Base-by-base conservation (phyloP, 768 basidiomycete genomes). In the Hypholoma sublateritium region DNA sequence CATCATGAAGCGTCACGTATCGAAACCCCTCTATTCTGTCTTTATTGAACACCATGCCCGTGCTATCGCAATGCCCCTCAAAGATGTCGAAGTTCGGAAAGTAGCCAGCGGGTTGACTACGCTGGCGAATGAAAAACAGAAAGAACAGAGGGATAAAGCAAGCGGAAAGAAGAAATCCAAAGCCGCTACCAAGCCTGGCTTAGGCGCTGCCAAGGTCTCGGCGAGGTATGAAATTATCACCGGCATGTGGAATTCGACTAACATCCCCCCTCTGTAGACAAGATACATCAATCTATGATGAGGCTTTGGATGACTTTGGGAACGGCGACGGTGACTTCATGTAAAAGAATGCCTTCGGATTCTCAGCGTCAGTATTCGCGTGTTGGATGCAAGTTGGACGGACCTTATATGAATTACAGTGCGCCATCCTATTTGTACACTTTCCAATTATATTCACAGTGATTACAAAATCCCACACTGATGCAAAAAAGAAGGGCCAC, bases 71-170 rank as follows among this genome's bases (percentile, higher is more conserved):
- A 72, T 77, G 57, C 85, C 93, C 5, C 80, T 98, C 53, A 90
- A 87, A 65, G 94, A 98, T 59, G 86, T 94, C 50, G 96, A 99
- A 64, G 87, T 94, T 24, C 83, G 95, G 59, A 98, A 98, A 69
- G 91, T 85, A 0, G 91, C 93, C 0, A 89, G 86, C 49, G 86
- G 79, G 3, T 75, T 99, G 53, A 93, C 91, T 14, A 88, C 91
- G 2, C 78, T 98, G 5, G 90, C 94, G 49, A 98, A 96, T 66
- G 93, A 95, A 77, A 99, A 98, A 76, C 92, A 95, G 75, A 91
- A 86, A 73, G 93, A 93, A 68, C 86, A 89, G 64, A 82, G 88
- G 60, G 93, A 95, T 35, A 92, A 89, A 70, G 79, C 85, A 2
- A 87, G 84, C 58, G 93, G 93, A 28, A 97, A 95, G 83, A 96